Evolutionary conservation across 2,329 filamentous ascomycete genomes (phyloP).

Genomic region (Aspergillus caelatus): DNA sequence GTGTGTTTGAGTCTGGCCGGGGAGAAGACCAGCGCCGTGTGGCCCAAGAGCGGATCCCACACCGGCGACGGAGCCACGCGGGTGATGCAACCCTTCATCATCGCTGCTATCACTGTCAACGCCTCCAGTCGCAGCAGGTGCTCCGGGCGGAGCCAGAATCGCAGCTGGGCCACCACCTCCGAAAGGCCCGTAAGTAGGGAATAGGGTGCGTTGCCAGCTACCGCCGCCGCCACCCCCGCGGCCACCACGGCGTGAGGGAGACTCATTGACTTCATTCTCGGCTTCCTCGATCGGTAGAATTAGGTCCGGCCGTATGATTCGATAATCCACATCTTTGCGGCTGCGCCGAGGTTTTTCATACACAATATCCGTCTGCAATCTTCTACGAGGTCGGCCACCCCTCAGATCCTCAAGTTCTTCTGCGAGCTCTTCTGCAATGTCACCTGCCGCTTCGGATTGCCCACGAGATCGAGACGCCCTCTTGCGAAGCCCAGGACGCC

Average conservation of each 20-base stretch:
- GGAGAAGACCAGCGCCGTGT: constrained; percentile 57
- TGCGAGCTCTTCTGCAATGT: constrained; percentile 59
- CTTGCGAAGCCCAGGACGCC: constrained; percentile 56
- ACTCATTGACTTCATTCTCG: constrained; percentile 67
- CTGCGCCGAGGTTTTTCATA: constrained; percentile 55
- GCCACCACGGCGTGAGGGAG: constrained; percentile 65
- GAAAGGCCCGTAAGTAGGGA: constrained; percentile 91
- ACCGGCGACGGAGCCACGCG: constrained; percentile 64
- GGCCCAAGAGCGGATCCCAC: constrained; percentile 53
- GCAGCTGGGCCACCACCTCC: constrained; percentile 75
- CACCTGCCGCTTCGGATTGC: constrained; percentile 49
- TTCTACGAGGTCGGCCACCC: constrained; percentile 46
- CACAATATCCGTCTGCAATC: constrained; percentile 37
- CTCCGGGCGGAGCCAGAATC: constrained; percentile 72
- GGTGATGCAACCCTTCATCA: constrained; percentile 76
- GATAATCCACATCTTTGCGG: constrained; percentile 78
- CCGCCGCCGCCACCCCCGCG: constrained; percentile 61
- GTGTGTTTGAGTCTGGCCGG: constrained; percentile 54
- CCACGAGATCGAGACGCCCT: constrained; percentile 51
- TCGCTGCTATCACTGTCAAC: constrained; percentile 96
- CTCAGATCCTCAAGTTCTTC: constrained; percentile 60
- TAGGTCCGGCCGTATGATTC: constrained; percentile 75
- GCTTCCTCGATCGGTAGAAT: constrained; percentile 74
- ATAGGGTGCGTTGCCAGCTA: constrained; percentile 76
- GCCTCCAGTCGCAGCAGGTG: constrained; percentile 69